These are phyloP conservation scores for Vitis labrusca DNA, from an alignment of 164 flowering plant genomes.

Conservation along the genomic window DNA sequence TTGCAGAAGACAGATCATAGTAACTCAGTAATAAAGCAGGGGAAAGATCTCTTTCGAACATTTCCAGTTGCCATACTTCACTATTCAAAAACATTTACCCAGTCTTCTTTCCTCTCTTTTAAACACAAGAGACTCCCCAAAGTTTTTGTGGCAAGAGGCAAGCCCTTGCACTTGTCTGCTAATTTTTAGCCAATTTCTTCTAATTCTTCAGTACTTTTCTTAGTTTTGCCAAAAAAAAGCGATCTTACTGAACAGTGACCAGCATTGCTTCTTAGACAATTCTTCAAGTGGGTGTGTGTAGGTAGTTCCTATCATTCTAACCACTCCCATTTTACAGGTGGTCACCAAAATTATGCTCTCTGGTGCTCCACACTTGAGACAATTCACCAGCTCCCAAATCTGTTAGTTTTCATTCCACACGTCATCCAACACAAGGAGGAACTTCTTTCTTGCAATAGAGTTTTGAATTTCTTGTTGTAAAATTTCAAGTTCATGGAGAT, in stretches of 20 bases:
- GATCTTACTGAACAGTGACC: neutral
- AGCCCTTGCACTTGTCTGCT: too few species aligned
- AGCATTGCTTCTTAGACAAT: neutral
- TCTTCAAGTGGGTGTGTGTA: neutral
- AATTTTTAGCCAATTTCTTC: too few species aligned
- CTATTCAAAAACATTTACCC: neutral
- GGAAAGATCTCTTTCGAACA: neutral
- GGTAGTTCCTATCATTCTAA: neutral
- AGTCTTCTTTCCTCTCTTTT: neutral
- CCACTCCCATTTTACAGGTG: neutral
- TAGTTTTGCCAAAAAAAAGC: neutral
- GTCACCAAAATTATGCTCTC: slow-evolving; percentile 2
- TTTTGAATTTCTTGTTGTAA: neutral
- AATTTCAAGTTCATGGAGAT: too few species aligned
- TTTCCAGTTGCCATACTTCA: neutral
- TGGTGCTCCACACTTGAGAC: neutral
- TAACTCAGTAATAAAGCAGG: too few species aligned
- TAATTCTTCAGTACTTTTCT: too few species aligned
- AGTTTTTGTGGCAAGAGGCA: too few species aligned
- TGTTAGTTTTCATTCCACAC: neutral
- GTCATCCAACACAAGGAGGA: neutral
- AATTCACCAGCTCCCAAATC: neutral
- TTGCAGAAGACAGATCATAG: neutral
- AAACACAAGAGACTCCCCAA: too few species aligned
- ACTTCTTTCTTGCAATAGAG: slow-evolving; percentile 4